Base-by-base conservation (phyloP, 2,329 filamentous ascomycete genomes). In the Exophiala lecanii-corni region DNA sequence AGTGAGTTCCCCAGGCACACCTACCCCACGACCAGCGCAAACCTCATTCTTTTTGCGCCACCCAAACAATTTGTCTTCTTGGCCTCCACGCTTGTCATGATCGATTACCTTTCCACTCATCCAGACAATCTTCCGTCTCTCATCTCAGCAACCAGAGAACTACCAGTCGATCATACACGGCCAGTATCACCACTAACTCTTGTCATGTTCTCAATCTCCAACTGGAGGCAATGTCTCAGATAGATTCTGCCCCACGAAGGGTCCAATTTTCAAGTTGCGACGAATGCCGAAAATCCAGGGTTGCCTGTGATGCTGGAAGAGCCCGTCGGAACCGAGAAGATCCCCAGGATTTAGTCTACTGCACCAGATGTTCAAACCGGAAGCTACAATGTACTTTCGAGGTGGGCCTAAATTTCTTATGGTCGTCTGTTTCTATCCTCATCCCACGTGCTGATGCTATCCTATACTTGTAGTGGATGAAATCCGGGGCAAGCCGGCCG, bases 191-290 rank as follows among this genome's bases (percentile, higher is more conserved):
- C n/a, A n/a, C n/a, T n/a, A n/a, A n/a, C n/a, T n/a, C n/a, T n/a
- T n/a, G n/a, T n/a, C n/a, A n/a, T n/a, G n/a, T n/a, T n/a, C n/a
- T n/a, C n/a, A n/a, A n/a, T n/a, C n/a, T n/a, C n/a, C n/a, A n/a
- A n/a, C n/a, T n/a, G n/a, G n/a, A n/a, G n/a, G n/a, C n/a, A n/a
- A 48, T 48, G 45, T 38, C 45, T 9, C 37, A 41, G 26, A 36
- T 9, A 21, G 45, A 48, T 15, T 26, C 30, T 9, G 36, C 37
- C 13, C 46, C 41, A 9, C 57, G 57, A 13, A 57, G 60, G 19
- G 58, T 49, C 18, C 61, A 63, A 33, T 63, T 61, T 39, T 63
- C 60, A 9, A 62, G 60, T 39, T 64, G 61, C 37, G 61, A 64
- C 49, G 53, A 54, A 13, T 62, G 60, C 36, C 60, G 61, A 19